Percentiles rank a stretch among this genome's conserved stretches.
Evolutionary conservation across 1,284 basidiomycete species (phyloP).

Genomic region (Malassezia nana): DNA sequence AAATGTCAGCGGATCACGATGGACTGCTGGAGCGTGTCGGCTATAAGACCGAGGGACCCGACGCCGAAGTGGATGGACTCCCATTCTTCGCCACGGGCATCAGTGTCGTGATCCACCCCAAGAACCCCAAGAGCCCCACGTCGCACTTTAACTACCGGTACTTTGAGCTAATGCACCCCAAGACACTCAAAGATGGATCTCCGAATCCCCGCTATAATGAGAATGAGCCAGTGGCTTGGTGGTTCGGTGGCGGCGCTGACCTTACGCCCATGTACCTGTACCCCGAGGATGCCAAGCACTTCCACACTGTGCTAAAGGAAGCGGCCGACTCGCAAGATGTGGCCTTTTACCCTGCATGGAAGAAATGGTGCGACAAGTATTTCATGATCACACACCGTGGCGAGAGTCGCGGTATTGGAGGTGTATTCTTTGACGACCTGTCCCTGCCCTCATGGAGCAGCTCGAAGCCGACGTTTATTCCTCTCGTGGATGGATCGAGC

Average conservation of each 20-base stretch:
- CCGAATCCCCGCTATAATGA: conserved; percentile 41
- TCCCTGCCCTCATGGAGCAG: conserved; percentile 29
- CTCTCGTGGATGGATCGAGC: conserved; percentile 30
- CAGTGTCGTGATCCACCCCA: conserved; percentile 82
- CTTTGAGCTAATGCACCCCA: conserved; percentile 60
- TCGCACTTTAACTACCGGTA: conserved; percentile 95
- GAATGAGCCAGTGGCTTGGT: conserved; percentile 65
- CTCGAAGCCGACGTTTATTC: conserved; percentile 20
- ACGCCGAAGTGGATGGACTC: conserved; percentile 58
- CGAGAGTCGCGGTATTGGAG: conserved; percentile 82
- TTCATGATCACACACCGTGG: conserved; percentile 86
- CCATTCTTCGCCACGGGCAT: conserved; percentile 92
- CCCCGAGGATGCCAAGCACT: conserved; percentile 74
- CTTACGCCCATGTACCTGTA: conserved; percentile 89
- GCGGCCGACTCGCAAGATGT: conserved; percentile 67
- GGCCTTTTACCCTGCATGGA: conserved; percentile 69
- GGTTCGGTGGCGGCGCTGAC: conserved; percentile 97
- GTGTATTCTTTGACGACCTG: conserved; percentile 76
- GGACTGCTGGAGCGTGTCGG: conserved; percentile 49
- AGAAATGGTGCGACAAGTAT: conserved; percentile 95
- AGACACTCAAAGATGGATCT: conserved; percentile 40
- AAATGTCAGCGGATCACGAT: conserved; percentile 87
- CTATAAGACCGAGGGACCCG: conserved; percentile 43
- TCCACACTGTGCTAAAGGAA: conserved; percentile 68
- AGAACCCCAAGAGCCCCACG: conserved; percentile 67